Percentiles rank a stretch among this genome's conserved stretches.
These are phyloP conservation scores for Tricharina praecox DNA, from an alignment of 495 filamentous ascomycete species.

Conservation along the genomic window DNA sequence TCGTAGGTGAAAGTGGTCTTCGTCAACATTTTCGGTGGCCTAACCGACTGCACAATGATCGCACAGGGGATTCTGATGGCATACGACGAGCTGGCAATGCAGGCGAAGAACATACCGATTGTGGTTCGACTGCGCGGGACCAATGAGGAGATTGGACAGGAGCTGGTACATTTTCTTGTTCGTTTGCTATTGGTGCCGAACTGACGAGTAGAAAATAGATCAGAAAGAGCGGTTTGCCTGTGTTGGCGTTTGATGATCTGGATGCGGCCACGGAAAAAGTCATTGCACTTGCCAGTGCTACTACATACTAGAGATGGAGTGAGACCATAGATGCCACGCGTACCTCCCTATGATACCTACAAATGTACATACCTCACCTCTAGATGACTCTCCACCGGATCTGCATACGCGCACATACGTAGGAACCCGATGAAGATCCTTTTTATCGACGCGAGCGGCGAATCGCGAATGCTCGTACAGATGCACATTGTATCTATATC, in stretches of 20 bases:
- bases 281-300: constrained; percentile 37
- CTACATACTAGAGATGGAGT: no score
- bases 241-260: constrained; percentile 69
- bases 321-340: no score
- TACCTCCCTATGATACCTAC: no score
- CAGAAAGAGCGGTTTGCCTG: constrained; percentile 49
- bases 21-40: constrained; percentile 81
- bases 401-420: no score
- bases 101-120: constrained; percentile 40
- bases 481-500: no score
- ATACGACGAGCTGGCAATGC: constrained; percentile 52
- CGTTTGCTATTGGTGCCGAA: not conserved
- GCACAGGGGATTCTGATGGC: constrained; percentile 64
- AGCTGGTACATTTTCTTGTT: constrained; percentile 37
- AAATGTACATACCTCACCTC: no score
- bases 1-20: constrained; percentile 38
- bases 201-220: constrained; percentile 34
- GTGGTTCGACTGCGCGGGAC: constrained; percentile 74
- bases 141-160: constrained; percentile 59
- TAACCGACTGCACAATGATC: constrained; percentile 80
- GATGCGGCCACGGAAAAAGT: constrained; percentile 62
- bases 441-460: no score
- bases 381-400: no score
- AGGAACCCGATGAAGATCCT: no score
- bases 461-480: no score